phyloP scores from a whole-genome alignment of 352 stramenopile genomes.

The Phytophthora europaea region DNA sequence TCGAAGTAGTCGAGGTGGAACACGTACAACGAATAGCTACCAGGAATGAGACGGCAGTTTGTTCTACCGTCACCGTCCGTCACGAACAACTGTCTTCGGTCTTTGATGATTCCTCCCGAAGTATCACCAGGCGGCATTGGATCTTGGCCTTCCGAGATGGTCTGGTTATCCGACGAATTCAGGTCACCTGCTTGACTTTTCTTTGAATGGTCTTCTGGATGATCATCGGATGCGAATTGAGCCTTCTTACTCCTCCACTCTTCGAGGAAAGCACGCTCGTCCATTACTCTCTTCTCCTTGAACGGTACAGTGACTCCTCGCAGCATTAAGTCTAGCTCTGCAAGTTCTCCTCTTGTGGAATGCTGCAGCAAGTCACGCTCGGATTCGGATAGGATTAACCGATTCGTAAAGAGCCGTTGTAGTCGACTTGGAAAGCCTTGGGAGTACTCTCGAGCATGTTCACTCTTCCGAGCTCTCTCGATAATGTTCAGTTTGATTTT shows the following conservation, averaged over 20 bases:
- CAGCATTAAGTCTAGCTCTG: slow-evolving; percentile 31
- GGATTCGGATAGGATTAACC: slow-evolving; percentile 53
- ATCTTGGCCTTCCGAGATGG: slow-evolving; percentile 12
- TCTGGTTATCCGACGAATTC: slow-evolving; percentile 6
- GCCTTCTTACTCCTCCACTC: slow-evolving; percentile 21
- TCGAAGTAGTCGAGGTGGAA: slow-evolving; percentile 82
- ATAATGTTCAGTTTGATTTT: slow-evolving; percentile 53
- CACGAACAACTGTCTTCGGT: slow-evolving; percentile 40
- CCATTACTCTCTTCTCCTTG: slow-evolving; percentile 11
- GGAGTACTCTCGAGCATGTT: slow-evolving; percentile 67
- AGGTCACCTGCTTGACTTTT: not conserved
- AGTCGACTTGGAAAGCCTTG: slow-evolving; percentile 57
- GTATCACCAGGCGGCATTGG: slow-evolving; percentile 6
- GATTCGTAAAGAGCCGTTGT: slow-evolving; percentile 44
- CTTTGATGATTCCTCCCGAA: slow-evolving; percentile 31
- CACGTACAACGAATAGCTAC: slow-evolving; percentile 76
- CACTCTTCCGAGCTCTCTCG: slow-evolving; percentile 60
- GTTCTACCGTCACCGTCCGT: slow-evolving; percentile 50
- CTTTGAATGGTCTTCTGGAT: slow-evolving; percentile 15
- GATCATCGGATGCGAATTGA: slow-evolving; percentile 12
- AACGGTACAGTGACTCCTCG: slow-evolving; percentile 5
- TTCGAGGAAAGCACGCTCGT: slow-evolving; percentile 14
- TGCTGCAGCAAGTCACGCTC: slow-evolving; percentile 63
- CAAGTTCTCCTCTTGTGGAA: slow-evolving; percentile 42
- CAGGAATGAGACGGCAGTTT: slow-evolving; percentile 54